These are phyloP conservation scores for Mycena indigotica DNA, from an alignment of 768 basidiomycete species.

Conservation along the genomic window DNA sequence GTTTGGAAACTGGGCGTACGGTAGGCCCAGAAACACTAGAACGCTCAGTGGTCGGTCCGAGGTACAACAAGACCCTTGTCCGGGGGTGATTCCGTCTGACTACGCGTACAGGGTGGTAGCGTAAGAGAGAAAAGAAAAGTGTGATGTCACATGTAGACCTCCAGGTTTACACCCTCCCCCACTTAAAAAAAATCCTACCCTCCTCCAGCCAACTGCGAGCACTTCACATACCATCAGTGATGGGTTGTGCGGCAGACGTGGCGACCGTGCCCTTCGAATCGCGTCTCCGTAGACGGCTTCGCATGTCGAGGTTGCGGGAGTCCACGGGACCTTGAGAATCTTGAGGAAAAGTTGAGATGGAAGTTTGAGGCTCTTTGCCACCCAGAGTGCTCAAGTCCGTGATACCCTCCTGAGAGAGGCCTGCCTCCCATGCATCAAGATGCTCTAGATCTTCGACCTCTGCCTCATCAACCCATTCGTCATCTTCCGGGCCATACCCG, in stretches of 20 bases:
- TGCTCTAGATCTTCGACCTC: background rate
- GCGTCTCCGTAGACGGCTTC: background rate
- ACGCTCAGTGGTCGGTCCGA: no score
- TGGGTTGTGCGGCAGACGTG: slow-evolving; percentile 1
- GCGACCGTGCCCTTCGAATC: background rate
- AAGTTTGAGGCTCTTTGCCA: no score
- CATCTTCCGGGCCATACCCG: background rate
- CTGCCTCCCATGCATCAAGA: background rate
- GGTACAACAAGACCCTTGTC: background rate
- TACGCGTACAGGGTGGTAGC: background rate
- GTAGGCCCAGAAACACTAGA: no score
- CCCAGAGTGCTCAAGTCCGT: background rate
- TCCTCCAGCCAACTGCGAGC: background rate
- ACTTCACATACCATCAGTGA: background rate
- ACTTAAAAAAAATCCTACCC: background rate
- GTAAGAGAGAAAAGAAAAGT: background rate
- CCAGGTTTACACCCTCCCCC: slow-evolving; percentile 3
- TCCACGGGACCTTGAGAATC: no score
- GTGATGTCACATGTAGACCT: background rate
- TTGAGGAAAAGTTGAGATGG: no score
- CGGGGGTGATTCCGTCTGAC: background rate
- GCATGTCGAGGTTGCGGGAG: background rate
- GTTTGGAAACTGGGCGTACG: no score
- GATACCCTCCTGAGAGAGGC: background rate
- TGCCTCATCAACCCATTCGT: background rate